Evolutionary conservation across 2,329 filamentous ascomycete genomes (phyloP).

Genomic region (Colletotrichum theobromicola): DNA sequence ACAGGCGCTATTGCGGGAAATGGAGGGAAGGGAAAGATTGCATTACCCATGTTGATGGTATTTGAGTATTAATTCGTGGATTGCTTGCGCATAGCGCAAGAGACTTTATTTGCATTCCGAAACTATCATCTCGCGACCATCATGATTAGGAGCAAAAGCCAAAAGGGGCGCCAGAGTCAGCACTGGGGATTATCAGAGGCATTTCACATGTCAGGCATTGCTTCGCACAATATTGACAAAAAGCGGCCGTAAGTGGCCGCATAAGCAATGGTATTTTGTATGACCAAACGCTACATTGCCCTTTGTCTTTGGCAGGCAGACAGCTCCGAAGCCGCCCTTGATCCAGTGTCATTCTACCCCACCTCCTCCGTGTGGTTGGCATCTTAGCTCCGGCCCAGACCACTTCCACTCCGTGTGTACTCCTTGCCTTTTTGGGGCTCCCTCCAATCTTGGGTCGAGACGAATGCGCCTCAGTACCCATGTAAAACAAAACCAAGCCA

Average conservation of each 20-base stretch:
- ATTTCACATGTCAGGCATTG: not conserved
- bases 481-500: conserved; percentile 13
- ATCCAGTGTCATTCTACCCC: not conserved
- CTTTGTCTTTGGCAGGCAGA: not conserved
- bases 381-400: not conserved
- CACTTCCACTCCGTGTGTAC: not conserved
- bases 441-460: not conserved
- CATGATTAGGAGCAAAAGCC: not conserved
- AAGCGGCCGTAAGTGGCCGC: not conserved
- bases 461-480: not conserved
- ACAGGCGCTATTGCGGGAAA: not conserved
- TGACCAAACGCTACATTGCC: not conserved
- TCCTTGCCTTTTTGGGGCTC: not conserved
- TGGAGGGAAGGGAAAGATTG: not conserved
- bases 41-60: not conserved
- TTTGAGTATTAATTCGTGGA: not conserved
- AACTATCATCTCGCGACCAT: not conserved
- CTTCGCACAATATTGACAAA: not conserved
- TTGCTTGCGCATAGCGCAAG: not conserved
- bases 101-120: not conserved
- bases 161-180: not conserved
- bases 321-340: not conserved
- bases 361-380: not conserved
- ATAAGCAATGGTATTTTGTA: not conserved
- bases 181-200: not conserved